These are phyloP conservation scores for Apocynum venetum DNA, from an alignment of 257 asterid genomes.

Conservation along the genomic window DNA sequence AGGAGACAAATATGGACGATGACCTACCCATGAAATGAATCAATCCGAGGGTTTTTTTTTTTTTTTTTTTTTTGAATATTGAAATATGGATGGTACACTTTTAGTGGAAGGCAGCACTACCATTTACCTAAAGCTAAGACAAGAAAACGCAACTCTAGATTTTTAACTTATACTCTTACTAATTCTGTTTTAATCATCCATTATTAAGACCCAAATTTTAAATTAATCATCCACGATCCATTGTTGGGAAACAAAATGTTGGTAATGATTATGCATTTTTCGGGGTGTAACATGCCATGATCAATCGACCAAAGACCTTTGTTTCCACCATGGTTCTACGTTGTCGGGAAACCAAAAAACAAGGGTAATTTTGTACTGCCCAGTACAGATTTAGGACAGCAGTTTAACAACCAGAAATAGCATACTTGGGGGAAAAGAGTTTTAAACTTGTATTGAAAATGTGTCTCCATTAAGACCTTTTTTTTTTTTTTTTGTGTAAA, in stretches of 20 bases:
- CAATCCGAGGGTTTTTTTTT: neutral
- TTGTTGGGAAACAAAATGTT: slow-evolving; percentile 21
- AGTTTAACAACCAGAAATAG: neutral
- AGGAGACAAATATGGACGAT: slow-evolving; percentile 31
- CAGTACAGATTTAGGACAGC: too few species aligned
- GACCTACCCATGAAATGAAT: slow-evolving; percentile 35
- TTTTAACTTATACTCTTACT: neutral
- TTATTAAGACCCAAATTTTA: slow-evolving; percentile 7
- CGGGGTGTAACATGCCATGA: neutral
- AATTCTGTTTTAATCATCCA: slow-evolving; percentile 15
- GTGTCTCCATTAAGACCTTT: too few species aligned
- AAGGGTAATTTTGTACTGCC: too few species aligned
- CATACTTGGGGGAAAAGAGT: too few species aligned
- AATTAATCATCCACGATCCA: neutral
- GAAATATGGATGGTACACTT: slow-evolving; percentile 24
- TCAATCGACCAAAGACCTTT: neutral
- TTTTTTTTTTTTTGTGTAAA: too few species aligned
- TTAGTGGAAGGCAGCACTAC: slow-evolving; percentile 20
- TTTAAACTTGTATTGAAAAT: too few species aligned
- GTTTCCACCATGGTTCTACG: slow-evolving; percentile 8
- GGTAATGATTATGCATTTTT: slow-evolving; percentile 21
- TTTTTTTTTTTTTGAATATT: slow-evolving; percentile 8
- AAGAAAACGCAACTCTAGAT: slow-evolving; percentile 4
- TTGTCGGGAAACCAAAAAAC: slow-evolving; percentile 23
- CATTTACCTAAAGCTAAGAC: slow-evolving; percentile 34